Percentiles rank a stretch among this genome's conserved stretches.
These are phyloP conservation scores for Epicoccum nigrum DNA, from an alignment of 2,329 filamentous ascomycete species.

Conservation along the genomic window DNA sequence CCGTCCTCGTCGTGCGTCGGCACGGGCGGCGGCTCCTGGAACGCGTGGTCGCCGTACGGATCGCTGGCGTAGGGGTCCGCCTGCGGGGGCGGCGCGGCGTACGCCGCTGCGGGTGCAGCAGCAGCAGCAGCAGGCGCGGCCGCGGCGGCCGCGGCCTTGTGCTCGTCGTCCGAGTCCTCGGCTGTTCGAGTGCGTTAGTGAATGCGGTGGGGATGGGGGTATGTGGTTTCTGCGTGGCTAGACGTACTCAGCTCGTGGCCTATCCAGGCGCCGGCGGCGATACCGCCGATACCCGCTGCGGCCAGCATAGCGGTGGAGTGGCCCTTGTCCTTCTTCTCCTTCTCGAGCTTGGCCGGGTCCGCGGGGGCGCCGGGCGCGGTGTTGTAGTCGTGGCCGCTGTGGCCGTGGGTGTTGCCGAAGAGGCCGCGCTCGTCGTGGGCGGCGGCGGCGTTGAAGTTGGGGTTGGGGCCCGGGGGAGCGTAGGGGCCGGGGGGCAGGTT, in stretches of 20 bases:
- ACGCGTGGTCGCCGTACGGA: constrained; percentile 26
- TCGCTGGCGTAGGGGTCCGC: constrained; percentile 18
- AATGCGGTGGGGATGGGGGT: too few species aligned
- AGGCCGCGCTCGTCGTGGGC: constrained; percentile 37
- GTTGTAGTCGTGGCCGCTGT: constrained; percentile 36
- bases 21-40: constrained; percentile 39
- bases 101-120: constrained; percentile 23
- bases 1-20: constrained; percentile 52
- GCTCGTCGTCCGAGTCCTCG: constrained; percentile 45
- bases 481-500: constrained; percentile 41
- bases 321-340: constrained; percentile 51
- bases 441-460: constrained; percentile 28
- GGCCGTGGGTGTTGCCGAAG: constrained; percentile 36
- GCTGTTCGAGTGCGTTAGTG: constrained; percentile 26
- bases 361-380: constrained; percentile 31
- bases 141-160: constrained; percentile 6
- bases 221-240: neutral
- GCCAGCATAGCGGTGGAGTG: constrained; percentile 57
- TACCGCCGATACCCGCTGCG: constrained; percentile 62
- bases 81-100: constrained; percentile 5
- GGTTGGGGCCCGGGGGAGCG: constrained; percentile 39
- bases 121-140: constrained; percentile 21
- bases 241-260: constrained; percentile 61
- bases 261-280: constrained; percentile 65
- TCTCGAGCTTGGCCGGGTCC: constrained; percentile 33